Evolutionary conservation across 2,329 filamentous ascomycete species (phyloP).

Genomic region (Fusarium pilosicola): DNA sequence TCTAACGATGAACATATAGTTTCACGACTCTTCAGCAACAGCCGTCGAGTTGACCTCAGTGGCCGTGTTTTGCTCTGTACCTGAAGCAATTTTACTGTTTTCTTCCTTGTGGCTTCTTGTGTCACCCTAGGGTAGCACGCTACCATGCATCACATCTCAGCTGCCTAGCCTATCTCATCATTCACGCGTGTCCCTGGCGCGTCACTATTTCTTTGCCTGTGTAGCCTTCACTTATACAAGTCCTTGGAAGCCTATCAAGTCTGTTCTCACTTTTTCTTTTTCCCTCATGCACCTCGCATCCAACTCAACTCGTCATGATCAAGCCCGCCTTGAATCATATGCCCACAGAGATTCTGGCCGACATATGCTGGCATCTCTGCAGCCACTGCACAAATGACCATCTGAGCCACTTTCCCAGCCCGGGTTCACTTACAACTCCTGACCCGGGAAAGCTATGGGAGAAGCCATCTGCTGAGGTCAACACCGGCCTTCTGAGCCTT

Average conservation of each 20-base stretch:
- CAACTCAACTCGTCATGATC: background rate
- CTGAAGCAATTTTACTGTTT: background rate
- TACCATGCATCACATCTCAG: too few relatives aligned
- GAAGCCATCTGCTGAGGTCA: background rate
- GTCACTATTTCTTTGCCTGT: background rate
- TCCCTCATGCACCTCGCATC: background rate
- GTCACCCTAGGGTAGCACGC: too few relatives aligned
- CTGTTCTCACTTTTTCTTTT: background rate
- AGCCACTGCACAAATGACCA: background rate
- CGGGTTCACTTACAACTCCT: background rate
- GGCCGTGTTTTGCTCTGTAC: background rate
- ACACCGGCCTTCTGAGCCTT: background rate
- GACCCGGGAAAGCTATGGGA: background rate
- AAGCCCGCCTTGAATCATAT: background rate
- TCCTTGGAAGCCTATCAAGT: background rate
- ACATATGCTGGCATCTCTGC: background rate
- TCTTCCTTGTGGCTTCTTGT: background rate
- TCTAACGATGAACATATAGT: fast-evolving
- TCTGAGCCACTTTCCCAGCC: background rate
- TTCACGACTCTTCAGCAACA: background rate
- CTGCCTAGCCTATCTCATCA: background rate
- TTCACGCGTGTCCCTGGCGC: background rate
- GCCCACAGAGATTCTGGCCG: background rate
- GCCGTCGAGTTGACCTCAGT: background rate
- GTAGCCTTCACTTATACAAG: background rate